These are phyloP conservation scores for Echinosophora koreensis DNA, from an alignment of 306 rosid genomes.

Conservation along the genomic window DNA sequence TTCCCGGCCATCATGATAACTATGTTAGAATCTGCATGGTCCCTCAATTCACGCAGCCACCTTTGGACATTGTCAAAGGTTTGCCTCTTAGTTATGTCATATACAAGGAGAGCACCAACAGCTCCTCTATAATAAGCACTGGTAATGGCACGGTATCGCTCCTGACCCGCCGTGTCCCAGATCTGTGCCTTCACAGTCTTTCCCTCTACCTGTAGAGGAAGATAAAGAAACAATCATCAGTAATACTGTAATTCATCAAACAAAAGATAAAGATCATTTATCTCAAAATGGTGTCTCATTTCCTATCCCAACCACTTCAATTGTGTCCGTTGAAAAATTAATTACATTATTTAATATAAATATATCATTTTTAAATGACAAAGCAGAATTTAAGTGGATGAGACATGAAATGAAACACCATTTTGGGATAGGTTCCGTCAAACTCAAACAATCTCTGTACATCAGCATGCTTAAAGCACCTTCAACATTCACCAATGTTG, in stretches of 20 bases:
- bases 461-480: conserved; percentile 17
- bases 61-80: conserved; percentile 94
- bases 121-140: conserved; percentile 99
- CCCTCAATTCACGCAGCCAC: conserved; percentile 98
- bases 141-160: conserved; percentile 97
- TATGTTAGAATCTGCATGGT: conserved; percentile 97
- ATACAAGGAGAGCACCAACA: conserved; percentile 95
- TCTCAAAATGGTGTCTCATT: too few relatives aligned
- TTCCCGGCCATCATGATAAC: conserved; percentile 99
- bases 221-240: conserved; percentile 22
- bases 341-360: too few relatives aligned
- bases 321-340: too few relatives aligned
- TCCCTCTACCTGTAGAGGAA: conserved; percentile 81
- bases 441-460: not conserved
- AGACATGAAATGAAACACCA: too few relatives aligned
- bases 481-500: not conserved
- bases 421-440: too few relatives aligned
- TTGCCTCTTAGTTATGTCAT: conserved; percentile 93
- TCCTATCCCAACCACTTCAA: too few relatives aligned
- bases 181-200: conserved; percentile 98
- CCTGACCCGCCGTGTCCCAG: conserved; percentile 99
- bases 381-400: too few relatives aligned
- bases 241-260: conserved; percentile 1
- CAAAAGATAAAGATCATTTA: too few relatives aligned
- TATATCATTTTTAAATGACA: too few relatives aligned